A percentile compares a stretch with the other conserved stretches of the same genome.
These are phyloP conservation scores for Pouteria glomerata DNA, from an alignment of 148 eudicot genomes.

Conservation along the genomic window DNA sequence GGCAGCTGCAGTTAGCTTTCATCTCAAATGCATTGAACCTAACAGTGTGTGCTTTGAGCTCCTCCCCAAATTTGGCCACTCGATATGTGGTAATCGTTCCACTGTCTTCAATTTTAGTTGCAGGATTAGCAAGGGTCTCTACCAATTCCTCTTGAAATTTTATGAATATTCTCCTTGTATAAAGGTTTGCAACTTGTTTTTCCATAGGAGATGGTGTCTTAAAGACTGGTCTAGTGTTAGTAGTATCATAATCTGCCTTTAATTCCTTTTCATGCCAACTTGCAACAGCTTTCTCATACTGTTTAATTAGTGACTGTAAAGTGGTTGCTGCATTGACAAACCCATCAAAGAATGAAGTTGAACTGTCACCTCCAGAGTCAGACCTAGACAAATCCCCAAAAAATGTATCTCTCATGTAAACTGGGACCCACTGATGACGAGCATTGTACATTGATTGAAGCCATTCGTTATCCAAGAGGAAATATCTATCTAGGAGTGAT, in stretches of 20 bases:
- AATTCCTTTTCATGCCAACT: constrained; percentile 25
- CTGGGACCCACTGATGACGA: constrained; percentile 30
- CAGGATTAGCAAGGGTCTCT: constrained; percentile 29
- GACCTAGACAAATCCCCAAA: constrained; percentile 14
- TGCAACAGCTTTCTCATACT: constrained; percentile 23
- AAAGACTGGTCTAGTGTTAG: constrained; percentile 15
- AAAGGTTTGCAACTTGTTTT: constrained; percentile 25
- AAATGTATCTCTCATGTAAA: constrained; percentile 22
- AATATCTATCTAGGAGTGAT: constrained; percentile 11
- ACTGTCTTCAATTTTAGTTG: constrained; percentile 20
- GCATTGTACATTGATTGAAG: constrained; percentile 21
- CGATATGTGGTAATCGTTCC: constrained; percentile 13
- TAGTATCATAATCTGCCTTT: constrained; percentile 24
- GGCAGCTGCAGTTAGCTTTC: constrained; percentile 32
- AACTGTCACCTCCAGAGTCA: constrained; percentile 6
- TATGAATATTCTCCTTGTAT: constrained; percentile 21
- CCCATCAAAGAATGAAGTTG: constrained; percentile 21
- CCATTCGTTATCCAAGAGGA: constrained; percentile 26
- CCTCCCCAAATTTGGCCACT: constrained; percentile 30
- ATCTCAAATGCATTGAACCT: constrained; percentile 19
- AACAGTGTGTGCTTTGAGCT: constrained; percentile 22
- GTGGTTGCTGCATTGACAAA: constrained; percentile 19
- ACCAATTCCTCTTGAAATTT: constrained; percentile 32
- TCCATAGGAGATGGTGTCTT: constrained; percentile 34
- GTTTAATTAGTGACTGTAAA: constrained; percentile 17